A percentile compares a stretch with the other conserved stretches of the same genome.
phyloP scores from a whole-genome alignment of 1,284 basidiomycete species.

The Moesziomyces antarcticus region DNA sequence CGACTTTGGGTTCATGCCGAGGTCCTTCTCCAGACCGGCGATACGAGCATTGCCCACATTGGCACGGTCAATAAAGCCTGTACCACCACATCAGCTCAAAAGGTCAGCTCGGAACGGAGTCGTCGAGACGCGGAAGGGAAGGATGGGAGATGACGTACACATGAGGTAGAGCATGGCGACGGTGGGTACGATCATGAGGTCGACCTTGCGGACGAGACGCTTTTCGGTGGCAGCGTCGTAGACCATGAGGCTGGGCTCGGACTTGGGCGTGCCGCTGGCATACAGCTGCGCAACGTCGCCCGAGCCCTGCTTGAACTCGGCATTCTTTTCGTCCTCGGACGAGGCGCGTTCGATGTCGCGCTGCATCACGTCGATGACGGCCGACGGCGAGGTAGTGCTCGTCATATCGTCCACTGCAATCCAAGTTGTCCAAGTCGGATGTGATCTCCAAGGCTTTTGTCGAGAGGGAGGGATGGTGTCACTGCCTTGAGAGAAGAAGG shows the following conservation, averaged over 20 bases:
- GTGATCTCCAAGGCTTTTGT: too few relatives aligned
- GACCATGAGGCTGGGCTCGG: slow-evolving; percentile 11
- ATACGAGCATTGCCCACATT: slow-evolving; percentile 62
- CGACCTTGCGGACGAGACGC: slow-evolving; percentile 56
- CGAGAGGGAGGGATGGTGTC: too few relatives aligned
- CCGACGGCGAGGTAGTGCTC: slow-evolving; percentile 23
- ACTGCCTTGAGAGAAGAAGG: too few relatives aligned
- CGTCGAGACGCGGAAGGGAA: background rate
- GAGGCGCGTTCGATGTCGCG: slow-evolving; percentile 32
- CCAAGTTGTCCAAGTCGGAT: too few relatives aligned
- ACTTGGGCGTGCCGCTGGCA: slow-evolving; percentile 12
- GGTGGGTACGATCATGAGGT: slow-evolving; percentile 54
- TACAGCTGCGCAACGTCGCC: slow-evolving; percentile 14
- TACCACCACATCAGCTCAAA: background rate
- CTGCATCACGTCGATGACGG: slow-evolving; percentile 17
- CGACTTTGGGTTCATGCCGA: slow-evolving; percentile 47
- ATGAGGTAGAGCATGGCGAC: slow-evolving; percentile 50
- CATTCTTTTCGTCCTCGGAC: slow-evolving; percentile 28
- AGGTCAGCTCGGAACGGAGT: background rate
- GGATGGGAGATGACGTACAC: slow-evolving; percentile 8
- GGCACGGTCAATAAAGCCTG: slow-evolving; percentile 27
- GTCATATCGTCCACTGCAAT: slow-evolving; percentile 8
- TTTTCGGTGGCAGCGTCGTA: slow-evolving; percentile 70
- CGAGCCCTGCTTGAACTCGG: slow-evolving; percentile 9
- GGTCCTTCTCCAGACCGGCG: slow-evolving; percentile 54